A percentile compares a stretch with the other conserved stretches of the same genome.
These are phyloP conservation scores for Rhytidhysteron rufulum DNA, from an alignment of 2,329 filamentous ascomycete genomes.

Conservation along the genomic window DNA sequence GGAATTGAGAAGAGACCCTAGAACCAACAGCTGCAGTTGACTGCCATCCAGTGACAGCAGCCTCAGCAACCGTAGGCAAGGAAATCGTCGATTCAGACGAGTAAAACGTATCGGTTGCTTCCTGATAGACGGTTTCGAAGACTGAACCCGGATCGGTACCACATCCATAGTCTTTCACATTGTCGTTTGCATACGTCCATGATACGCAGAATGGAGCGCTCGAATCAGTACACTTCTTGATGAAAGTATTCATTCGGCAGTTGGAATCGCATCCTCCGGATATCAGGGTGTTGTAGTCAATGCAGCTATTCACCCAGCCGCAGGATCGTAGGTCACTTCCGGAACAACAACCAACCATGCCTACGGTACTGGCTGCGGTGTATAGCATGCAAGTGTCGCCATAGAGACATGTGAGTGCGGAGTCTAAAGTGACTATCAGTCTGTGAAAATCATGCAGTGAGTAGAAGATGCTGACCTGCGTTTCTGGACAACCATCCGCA, in stretches of 20 bases:
- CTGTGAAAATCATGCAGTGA: neutral
- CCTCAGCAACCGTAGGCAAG: constrained; percentile 14
- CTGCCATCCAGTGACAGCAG: constrained; percentile 9
- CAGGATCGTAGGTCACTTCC: constrained; percentile 18
- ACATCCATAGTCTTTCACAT: constrained; percentile 21
- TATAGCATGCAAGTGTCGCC: constrained; percentile 24
- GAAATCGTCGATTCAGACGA: constrained; percentile 13
- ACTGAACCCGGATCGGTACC: constrained; percentile 7
- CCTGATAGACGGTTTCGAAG: constrained; percentile 15
- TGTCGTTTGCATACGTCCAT: constrained; percentile 21
- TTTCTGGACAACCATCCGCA: constrained; percentile 23
- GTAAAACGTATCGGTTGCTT: constrained; percentile 9
- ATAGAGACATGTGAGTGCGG: constrained; percentile 12
- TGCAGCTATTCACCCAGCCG: constrained; percentile 21
- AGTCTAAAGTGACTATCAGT: constrained; percentile 8
- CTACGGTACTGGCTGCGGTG: constrained; percentile 11
- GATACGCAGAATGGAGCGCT: constrained; percentile 21
- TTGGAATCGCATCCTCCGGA: constrained; percentile 12
- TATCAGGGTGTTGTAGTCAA: constrained; percentile 17
- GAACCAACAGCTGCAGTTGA: neutral
- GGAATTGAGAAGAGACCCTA: neutral
- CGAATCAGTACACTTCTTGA: constrained; percentile 19
- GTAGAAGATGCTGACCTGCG: constrained; percentile 10
- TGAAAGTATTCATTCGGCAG: constrained; percentile 18
- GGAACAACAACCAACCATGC: constrained; percentile 25